A percentile compares a stretch with the other conserved stretches of the same genome.
Conservation (phyloP, 164 flowering plant species). For the Chimonanthus praecox region DNA sequence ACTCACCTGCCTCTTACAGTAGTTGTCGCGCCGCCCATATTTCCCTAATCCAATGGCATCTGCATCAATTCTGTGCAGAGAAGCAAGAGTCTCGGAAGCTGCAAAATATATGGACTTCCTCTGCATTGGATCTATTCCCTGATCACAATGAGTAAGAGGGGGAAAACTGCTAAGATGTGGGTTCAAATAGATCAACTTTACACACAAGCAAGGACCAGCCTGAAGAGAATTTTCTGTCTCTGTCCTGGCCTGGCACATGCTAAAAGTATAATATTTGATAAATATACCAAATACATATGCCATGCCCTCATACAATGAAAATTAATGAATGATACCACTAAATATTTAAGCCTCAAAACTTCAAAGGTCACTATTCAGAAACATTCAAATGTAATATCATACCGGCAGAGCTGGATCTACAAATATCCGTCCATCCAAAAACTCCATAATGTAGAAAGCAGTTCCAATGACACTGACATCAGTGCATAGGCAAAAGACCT, state of each 20-base stretch:
- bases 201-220: background rate
- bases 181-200: background rate
- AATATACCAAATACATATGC: background rate
- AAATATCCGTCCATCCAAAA: slow-evolving; percentile 81
- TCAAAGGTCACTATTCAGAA: background rate
- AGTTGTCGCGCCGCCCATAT: slow-evolving; percentile 67
- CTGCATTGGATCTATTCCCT: slow-evolving; percentile 63
- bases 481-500: slow-evolving; percentile 78
- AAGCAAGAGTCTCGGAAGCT: slow-evolving; percentile 65
- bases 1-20: slow-evolving; percentile 83
- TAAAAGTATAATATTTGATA: background rate
- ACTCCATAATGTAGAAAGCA: slow-evolving; percentile 94
- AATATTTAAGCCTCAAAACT: background rate
- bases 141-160: slow-evolving; percentile 6
- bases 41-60: slow-evolving; percentile 69
- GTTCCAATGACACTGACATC: slow-evolving; percentile 82
- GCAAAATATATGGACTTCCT: slow-evolving; percentile 63
- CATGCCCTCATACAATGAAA: background rate
- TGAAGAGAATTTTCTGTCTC: background rate
- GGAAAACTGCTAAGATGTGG: background rate
- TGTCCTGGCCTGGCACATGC: no score
- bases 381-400: slow-evolving; percentile 10
- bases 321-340: background rate
- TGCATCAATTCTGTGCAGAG: slow-evolving; percentile 68
- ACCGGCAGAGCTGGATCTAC: slow-evolving; percentile 74